phyloP scores from a whole-genome alignment of 768 basidiomycete species.

The Rhizopogon vinicolor region DNA sequence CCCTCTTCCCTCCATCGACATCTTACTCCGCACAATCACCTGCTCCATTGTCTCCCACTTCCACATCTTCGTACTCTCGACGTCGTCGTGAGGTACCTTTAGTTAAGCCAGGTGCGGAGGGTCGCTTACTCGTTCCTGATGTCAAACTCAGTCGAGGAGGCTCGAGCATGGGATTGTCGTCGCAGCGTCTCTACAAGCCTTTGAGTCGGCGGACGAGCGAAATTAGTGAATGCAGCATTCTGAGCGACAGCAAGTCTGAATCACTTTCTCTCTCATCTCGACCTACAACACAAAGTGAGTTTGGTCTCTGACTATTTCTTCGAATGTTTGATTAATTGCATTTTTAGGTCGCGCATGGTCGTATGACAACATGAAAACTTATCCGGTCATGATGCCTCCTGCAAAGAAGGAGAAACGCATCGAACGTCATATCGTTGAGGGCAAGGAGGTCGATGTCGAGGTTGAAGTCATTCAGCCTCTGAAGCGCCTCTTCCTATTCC shows the following conservation, averaged over 20 bases:
- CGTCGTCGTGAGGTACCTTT: slow-evolving; percentile 49
- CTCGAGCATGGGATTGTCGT: slow-evolving; percentile 29
- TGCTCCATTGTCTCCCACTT: slow-evolving; percentile 30
- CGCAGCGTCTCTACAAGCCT: slow-evolving; percentile 29
- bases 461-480: slow-evolving; percentile 51
- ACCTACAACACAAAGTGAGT: slow-evolving; percentile 51
- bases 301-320: not conserved
- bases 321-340: slow-evolving; percentile 1
- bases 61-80: slow-evolving; percentile 24
- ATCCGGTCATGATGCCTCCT: slow-evolving; percentile 50
- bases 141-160: slow-evolving; percentile 30
- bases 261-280: slow-evolving; percentile 26
- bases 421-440: slow-evolving; percentile 44
- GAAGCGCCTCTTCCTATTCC: slow-evolving; percentile 71
- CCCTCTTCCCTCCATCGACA: slow-evolving; percentile 30
- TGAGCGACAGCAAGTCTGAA: slow-evolving; percentile 18
- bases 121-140: slow-evolving; percentile 55
- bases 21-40: slow-evolving; percentile 33
- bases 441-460: slow-evolving; percentile 47
- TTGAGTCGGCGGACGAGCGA: slow-evolving; percentile 38
- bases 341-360: slow-evolving; percentile 65
- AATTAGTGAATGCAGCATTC: slow-evolving; percentile 31
- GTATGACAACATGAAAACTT: slow-evolving; percentile 68
- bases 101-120: slow-evolving; percentile 56
- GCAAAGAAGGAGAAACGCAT: slow-evolving; percentile 47